phyloP scores from a whole-genome alignment of 192 early-diverging fungal genomes.

The Phycomyces nitens region DNA sequence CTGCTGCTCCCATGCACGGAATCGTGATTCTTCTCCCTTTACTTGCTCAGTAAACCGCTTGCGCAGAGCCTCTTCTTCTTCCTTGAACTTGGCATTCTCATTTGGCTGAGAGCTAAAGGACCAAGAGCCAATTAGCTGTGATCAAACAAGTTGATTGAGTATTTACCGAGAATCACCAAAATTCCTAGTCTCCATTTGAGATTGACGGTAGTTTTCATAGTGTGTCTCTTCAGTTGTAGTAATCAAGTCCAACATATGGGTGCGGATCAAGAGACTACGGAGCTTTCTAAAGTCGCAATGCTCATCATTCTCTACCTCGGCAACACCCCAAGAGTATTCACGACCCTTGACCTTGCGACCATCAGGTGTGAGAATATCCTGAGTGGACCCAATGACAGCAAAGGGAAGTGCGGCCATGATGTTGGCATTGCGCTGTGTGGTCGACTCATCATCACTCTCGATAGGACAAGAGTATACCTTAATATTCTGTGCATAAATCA shows the following conservation, averaged over 20 bases:
- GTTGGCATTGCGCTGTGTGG: conserved; percentile 75
- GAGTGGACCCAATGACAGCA: conserved; percentile 89
- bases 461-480: conserved; percentile 85
- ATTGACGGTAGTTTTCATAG: conserved; percentile 89
- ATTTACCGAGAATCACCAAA: conserved; percentile 72
- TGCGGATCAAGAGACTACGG: conserved; percentile 92
- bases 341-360: conserved; percentile 92
- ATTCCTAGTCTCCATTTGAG: conserved; percentile 85
- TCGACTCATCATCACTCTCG: conserved; percentile 83
- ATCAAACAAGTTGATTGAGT: neutral
- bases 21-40: conserved; percentile 90
- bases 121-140: neutral
- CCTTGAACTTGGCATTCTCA: conserved; percentile 93
- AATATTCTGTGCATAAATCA: conserved; percentile 89
- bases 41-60: conserved; percentile 98
- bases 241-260: conserved; percentile 97
- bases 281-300: conserved; percentile 99
- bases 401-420: conserved; percentile 93
- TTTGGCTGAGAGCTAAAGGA: conserved; percentile 58
- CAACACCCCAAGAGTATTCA: conserved; percentile 97
- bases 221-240: conserved; percentile 89
- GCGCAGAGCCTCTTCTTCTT: conserved; percentile 94
- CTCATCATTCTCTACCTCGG: conserved; percentile 97
- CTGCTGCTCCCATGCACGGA: conserved; percentile 97
- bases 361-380: conserved; percentile 77